Evolutionary conservation across 2,329 filamentous ascomycete genomes (phyloP).

Genomic region (Alternaria arbusti): DNA sequence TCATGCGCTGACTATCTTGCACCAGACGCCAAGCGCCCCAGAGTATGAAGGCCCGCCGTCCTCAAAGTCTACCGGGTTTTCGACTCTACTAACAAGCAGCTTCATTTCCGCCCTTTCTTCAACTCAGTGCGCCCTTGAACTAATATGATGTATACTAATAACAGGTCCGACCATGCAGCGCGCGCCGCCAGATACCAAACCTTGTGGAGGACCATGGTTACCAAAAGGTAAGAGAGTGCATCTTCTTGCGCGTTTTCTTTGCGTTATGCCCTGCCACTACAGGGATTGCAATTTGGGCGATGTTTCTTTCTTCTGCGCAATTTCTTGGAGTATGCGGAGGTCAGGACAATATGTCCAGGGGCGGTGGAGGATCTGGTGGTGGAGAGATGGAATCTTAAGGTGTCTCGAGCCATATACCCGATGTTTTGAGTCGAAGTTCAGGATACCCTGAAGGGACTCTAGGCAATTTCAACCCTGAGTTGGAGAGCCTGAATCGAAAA

Average conservation of each 20-base stretch:
- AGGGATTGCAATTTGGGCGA: not conserved
- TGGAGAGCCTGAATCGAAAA: not conserved
- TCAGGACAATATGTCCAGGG: not conserved
- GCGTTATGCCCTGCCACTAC: not conserved
- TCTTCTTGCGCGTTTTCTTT: conserved; percentile 6
- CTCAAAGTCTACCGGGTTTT: conserved; percentile 18
- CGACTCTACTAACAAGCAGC: conserved; percentile 28
- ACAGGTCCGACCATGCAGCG: conserved; percentile 4
- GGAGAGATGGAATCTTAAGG: not conserved
- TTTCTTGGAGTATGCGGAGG: not conserved
- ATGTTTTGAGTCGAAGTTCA: conserved; percentile 2
- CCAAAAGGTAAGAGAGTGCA: conserved; percentile 12
- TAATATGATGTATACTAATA: conserved; percentile 13
- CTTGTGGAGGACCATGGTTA: not conserved
- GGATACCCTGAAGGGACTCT: not conserved
- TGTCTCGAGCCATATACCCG: conserved; percentile 11
- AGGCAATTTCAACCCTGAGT: not conserved
- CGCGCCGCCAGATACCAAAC: not conserved
- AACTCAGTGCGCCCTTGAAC: conserved; percentile 1
- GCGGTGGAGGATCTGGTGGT: not conserved
- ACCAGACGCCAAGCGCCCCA: conserved; percentile 41
- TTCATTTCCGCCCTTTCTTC: conserved; percentile 2
- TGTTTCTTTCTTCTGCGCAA: not conserved
- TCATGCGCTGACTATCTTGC: conserved; percentile 15
- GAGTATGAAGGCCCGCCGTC: conserved; percentile 35